Conservation (phyloP, 768 basidiomycete genomes). For the Pholiota conissans region DNA sequence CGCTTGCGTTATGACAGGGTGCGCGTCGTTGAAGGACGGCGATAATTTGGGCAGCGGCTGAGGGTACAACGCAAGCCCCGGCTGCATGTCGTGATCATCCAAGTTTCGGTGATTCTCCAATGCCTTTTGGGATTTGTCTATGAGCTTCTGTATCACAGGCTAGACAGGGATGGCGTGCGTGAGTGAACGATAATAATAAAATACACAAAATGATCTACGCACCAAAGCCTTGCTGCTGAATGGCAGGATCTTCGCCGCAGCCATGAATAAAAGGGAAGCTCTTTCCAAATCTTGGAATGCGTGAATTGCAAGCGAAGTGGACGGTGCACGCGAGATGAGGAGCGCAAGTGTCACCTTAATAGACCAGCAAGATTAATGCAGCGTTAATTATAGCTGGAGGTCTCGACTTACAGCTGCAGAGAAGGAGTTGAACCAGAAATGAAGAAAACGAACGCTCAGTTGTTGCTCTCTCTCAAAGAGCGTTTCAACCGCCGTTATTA, state of each 20-base stretch:
- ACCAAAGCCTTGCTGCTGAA: conserved; percentile 62
- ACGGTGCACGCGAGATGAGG: conserved; percentile 62
- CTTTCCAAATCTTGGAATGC: conserved; percentile 63
- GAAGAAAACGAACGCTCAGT: conserved; percentile 63
- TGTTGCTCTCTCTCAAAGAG: conserved; percentile 60
- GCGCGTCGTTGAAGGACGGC: conserved; percentile 35
- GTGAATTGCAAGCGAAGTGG: conserved; percentile 53
- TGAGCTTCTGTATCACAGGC: conserved; percentile 58
- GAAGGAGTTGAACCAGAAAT: conserved; percentile 76
- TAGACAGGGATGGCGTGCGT: conserved; percentile 22
- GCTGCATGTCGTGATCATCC: conserved; percentile 3
- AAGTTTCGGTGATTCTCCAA: conserved; percentile 36
- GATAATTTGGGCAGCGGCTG: conserved; percentile 25
- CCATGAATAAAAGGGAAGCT: conserved; percentile 55
- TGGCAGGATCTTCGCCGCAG: conserved; percentile 58
- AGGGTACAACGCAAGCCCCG: conserved; percentile 10
- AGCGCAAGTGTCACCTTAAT: conserved; percentile 62
- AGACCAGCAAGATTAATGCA: not conserved
- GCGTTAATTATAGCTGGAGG: not conserved
- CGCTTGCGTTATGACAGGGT: conserved; percentile 30
- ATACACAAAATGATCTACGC: conserved; percentile 20
- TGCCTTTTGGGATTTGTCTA: conserved; percentile 47
- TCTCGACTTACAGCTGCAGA: conserved; percentile 60
- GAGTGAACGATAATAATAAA: not conserved
- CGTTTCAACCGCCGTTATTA: conserved; percentile 57